Conservation (phyloP, 495 filamentous ascomycete genomes). For the Letharia lupina region DNA sequence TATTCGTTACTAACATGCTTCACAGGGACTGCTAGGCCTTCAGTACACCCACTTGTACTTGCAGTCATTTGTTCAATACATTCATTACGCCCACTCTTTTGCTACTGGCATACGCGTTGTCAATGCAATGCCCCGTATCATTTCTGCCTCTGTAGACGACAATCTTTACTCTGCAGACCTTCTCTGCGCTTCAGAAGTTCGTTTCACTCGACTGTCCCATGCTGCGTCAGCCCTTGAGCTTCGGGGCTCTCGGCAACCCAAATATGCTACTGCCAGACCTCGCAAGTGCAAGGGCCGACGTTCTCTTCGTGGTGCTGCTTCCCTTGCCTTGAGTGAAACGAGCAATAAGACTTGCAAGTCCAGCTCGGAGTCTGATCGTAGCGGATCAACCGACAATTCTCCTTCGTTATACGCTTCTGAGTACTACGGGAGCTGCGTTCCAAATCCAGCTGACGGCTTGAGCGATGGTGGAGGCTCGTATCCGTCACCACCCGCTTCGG, state of each 20-base stretch:
- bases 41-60: background rate
- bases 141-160: conserved; percentile 19
- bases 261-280: background rate
- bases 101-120: background rate
- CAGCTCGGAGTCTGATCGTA: background rate
- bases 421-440: background rate
- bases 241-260: background rate
- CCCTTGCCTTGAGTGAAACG: background rate
- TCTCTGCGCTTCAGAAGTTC: background rate
- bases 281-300: conserved; percentile 1
- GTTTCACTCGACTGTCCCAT: conserved; percentile 4
- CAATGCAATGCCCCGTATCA: conserved; percentile 16
- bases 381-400: background rate
- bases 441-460: background rate
- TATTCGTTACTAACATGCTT: conserved; percentile 15
- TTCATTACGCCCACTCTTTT: conserved; percentile 16
- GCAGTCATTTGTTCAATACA: conserved; percentile 5
- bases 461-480: background rate
- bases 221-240: conserved; percentile 13
- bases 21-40: background rate
- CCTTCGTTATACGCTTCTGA: background rate
- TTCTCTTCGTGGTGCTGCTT: background rate
- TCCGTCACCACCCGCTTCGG: background rate
- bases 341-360: background rate
- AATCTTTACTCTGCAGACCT: conserved; percentile 4